Evolutionary conservation across 2,329 filamentous ascomycete species (phyloP).

Genomic region (Aspergillus sp.): DNA sequence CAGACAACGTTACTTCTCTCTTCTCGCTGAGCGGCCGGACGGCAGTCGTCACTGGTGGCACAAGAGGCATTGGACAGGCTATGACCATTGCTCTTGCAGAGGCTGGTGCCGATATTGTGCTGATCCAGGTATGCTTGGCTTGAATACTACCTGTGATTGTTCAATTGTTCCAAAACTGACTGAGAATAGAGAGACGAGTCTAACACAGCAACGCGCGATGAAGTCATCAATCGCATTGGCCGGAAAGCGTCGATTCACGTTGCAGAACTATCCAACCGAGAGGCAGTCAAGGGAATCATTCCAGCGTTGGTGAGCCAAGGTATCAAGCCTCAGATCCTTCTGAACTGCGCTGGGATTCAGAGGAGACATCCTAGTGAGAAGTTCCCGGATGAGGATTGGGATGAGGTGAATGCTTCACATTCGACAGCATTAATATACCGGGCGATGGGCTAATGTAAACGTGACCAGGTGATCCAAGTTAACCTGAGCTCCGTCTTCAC

Average conservation of each 20-base stretch:
- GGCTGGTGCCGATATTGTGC: slow-evolving; percentile 41
- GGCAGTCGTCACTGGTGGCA: slow-evolving; percentile 43
- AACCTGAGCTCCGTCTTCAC: slow-evolving; percentile 79
- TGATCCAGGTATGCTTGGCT: slow-evolving; percentile 29
- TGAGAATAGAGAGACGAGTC: slow-evolving; percentile 47
- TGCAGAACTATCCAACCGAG: slow-evolving; percentile 38
- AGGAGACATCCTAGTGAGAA: slow-evolving; percentile 65
- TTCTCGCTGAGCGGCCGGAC: slow-evolving; percentile 38
- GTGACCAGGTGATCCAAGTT: slow-evolving; percentile 65
- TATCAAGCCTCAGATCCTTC: slow-evolving; percentile 64
- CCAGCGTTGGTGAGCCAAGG: slow-evolving; percentile 34
- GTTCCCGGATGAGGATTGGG: slow-evolving; percentile 73
- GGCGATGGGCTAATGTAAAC: not conserved
- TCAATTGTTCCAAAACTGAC: not conserved
- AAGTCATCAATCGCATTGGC: slow-evolving; percentile 32
- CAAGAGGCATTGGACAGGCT: slow-evolving; percentile 41
- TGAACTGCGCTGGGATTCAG: slow-evolving; percentile 86
- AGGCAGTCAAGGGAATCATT: slow-evolving; percentile 35
- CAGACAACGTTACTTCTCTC: slow-evolving; percentile 22
- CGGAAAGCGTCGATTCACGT: slow-evolving; percentile 38
- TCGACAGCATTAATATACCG: not conserved
- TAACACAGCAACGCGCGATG: slow-evolving; percentile 39
- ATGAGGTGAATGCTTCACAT: slow-evolving; percentile 44
- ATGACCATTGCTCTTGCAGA: slow-evolving; percentile 44
- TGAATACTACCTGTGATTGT: not conserved